Evolutionary conservation across 2,329 filamentous ascomycete species (phyloP).

Genomic region (Mariannaea sp.): DNA sequence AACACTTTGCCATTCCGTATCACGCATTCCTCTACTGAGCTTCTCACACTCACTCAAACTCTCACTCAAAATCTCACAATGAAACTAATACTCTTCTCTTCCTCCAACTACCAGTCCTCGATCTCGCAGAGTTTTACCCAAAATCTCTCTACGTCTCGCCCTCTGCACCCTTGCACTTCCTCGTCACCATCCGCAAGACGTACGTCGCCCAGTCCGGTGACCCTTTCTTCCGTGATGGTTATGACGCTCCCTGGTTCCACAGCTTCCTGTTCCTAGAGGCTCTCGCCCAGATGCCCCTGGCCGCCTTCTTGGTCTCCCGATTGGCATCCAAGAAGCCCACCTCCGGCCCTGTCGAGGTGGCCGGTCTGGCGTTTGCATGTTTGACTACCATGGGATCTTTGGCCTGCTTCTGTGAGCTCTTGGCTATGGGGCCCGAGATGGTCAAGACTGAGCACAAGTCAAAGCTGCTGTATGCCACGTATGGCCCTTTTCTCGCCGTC

Average conservation of each 20-base stretch:
- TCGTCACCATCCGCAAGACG: slow-evolving; percentile 50
- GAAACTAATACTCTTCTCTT: slow-evolving; percentile 11
- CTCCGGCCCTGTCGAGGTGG: slow-evolving; percentile 51
- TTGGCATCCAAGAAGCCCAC: slow-evolving; percentile 44
- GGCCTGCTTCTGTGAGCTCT: slow-evolving; percentile 56
- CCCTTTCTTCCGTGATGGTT: slow-evolving; percentile 53
- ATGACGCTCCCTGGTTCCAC: slow-evolving; percentile 54
- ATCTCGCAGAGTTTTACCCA: slow-evolving; percentile 60
- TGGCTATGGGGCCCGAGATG: slow-evolving; percentile 53
- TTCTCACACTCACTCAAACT: background rate
- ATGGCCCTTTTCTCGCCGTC: slow-evolving; percentile 57
- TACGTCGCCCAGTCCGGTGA: slow-evolving; percentile 58
- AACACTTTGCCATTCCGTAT: too few species aligned
- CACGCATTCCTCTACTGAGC: background rate
- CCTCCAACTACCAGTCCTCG: slow-evolving; percentile 54
- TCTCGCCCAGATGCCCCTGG: slow-evolving; percentile 55
- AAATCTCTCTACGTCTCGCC: slow-evolving; percentile 48
- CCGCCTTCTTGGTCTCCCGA: slow-evolving; percentile 51
- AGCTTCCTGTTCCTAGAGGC: slow-evolving; percentile 57
- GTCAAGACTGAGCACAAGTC: slow-evolving; percentile 52
- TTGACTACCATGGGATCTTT: slow-evolving; percentile 57
- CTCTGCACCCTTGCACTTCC: slow-evolving; percentile 53
- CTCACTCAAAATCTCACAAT: too few species aligned
- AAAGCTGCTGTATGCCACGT: slow-evolving; percentile 53
- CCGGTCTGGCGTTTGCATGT: slow-evolving; percentile 56